Percentiles rank a stretch among this genome's conserved stretches.
Evolutionary conservation across 2,329 filamentous ascomycete genomes (phyloP).

Genomic region (Sporothrix variecibatus): DNA sequence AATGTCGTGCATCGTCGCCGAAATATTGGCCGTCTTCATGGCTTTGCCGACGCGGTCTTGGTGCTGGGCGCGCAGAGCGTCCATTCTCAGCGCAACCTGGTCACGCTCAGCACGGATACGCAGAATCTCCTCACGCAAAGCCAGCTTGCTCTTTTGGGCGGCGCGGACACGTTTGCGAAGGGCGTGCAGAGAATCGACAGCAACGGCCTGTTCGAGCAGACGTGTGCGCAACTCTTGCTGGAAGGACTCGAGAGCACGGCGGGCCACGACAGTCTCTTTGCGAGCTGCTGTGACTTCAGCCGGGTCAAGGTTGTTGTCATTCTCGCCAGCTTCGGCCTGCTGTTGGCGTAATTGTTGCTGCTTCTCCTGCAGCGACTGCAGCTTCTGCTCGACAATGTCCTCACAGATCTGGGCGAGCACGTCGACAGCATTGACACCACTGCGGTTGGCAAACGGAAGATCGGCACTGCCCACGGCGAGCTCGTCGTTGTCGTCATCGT

Average conservation of each 20-base stretch:
- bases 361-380: conserved; percentile 51
- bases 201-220: conserved; percentile 62
- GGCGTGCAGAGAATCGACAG: conserved; percentile 60
- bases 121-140: conserved; percentile 61
- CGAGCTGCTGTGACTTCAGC: conserved; percentile 42
- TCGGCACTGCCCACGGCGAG: conserved; percentile 51
- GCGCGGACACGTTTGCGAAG: conserved; percentile 59
- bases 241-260: conserved; percentile 60
- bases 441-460: conserved; percentile 55
- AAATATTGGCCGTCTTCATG: conserved; percentile 56
- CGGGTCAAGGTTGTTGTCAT: conserved; percentile 31
- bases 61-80: conserved; percentile 62
- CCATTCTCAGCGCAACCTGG: conserved; percentile 63
- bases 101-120: conserved; percentile 61
- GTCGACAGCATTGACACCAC: conserved; percentile 63
- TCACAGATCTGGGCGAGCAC: conserved; percentile 63
- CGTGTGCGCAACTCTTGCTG: conserved; percentile 57
- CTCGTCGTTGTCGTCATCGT: conserved; percentile 37
- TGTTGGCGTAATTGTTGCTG: conserved; percentile 15
- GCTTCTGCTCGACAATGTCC: conserved; percentile 56
- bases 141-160: conserved; percentile 58
- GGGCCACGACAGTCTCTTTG: conserved; percentile 58
- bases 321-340: conserved; percentile 43
- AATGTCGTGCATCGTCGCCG: conserved; percentile 62
- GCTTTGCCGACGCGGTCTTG: conserved; percentile 56